Base-by-base conservation (phyloP, 768 basidiomycete genomes). In the Naematelia encephala region DNA sequence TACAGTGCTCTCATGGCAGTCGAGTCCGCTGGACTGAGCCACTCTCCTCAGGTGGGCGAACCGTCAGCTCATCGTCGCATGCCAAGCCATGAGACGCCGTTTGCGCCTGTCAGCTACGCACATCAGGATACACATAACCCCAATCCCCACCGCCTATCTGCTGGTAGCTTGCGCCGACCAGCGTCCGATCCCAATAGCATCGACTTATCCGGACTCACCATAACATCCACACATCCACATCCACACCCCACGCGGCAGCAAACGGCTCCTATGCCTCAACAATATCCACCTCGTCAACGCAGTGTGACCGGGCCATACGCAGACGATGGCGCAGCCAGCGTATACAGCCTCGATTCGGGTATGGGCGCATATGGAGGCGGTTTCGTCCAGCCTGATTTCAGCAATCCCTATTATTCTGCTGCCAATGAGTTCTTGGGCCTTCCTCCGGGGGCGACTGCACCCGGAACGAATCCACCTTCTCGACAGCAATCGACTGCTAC, bases 351-450 rank as follows among this genome's bases (percentile, higher is more conserved):
- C 59, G 71, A 77, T 59, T 66, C 73, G 11, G 75, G 75, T 1
- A 69, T 77, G 59, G 65, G 73, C 2, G 70, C 74, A n/a, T 74
- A 78, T 57, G 67, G 61, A 10, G 62, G 42, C 19, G 48, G 30
- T 21, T 21, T 42, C 19, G 51, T 42, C 22, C 54, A 60, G 34
- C 55, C 61, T 5, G 74, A 76, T 46, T 77, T 69, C 57, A 50
- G 59, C 4, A 76, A 77, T 57, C 74, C 76, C 23, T 76, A 76
- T 56, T 76, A 76, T 44, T 68, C 72, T 1, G 76, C 76, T 16
- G 76, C 76, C 2, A 73, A 66, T 44, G 73, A 75, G 45, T 73
- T 76, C 47, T 61, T 77, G 22, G 74, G 74, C 50, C 64, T 66
- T 34, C 73, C 76, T 14, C 68, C 71, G 19, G 60, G 54, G 16